phyloP scores from a whole-genome alignment of 2,329 filamentous ascomycete species.

The Penicillium sp. region DNA sequence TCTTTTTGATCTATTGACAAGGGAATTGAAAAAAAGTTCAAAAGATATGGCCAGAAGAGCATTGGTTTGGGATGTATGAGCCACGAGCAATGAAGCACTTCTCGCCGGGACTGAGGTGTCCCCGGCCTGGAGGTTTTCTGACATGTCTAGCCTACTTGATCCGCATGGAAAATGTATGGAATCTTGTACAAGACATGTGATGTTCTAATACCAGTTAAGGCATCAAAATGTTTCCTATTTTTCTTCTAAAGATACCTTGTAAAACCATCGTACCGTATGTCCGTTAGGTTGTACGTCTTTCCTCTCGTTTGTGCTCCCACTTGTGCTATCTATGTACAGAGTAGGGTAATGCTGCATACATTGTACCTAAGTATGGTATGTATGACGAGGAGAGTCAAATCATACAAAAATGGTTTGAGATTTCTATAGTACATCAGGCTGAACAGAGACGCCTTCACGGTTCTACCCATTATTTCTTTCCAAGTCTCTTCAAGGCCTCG shows the following conservation, averaged over 20 bases:
- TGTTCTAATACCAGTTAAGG: constrained; percentile 42
- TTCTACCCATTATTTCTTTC: constrained; percentile 14
- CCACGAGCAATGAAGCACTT: constrained; percentile 44
- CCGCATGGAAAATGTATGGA: constrained; percentile 32
- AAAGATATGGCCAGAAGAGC: constrained; percentile 29
- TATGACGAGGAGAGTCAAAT: neutral
- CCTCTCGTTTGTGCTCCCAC: neutral
- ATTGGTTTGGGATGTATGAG: constrained; percentile 43
- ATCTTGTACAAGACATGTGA: constrained; percentile 34
- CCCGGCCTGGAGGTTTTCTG: constrained; percentile 28
- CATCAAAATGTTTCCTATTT: constrained; percentile 35
- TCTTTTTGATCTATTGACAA: constrained; percentile 29
- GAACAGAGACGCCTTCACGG: neutral
- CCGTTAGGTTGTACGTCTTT: neutral
- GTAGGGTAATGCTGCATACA: neutral
- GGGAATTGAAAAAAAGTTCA: constrained; percentile 35
- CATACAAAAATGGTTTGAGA: constrained; percentile 6
- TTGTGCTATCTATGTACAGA: neutral
- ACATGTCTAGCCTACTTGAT: constrained; percentile 39
- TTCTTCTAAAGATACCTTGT: constrained; percentile 17
- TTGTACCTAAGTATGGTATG: too few relatives aligned
- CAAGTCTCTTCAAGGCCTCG: constrained; percentile 30
- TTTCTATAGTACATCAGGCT: constrained; percentile 15
- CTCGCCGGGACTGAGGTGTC: constrained; percentile 16
- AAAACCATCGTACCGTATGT: constrained; percentile 1